Evolutionary conservation across 805 yeast species (phyloP), one percentile per base, ranked within the genome.

Genomic region (Metschnikowia baotianmanensis): DNA sequence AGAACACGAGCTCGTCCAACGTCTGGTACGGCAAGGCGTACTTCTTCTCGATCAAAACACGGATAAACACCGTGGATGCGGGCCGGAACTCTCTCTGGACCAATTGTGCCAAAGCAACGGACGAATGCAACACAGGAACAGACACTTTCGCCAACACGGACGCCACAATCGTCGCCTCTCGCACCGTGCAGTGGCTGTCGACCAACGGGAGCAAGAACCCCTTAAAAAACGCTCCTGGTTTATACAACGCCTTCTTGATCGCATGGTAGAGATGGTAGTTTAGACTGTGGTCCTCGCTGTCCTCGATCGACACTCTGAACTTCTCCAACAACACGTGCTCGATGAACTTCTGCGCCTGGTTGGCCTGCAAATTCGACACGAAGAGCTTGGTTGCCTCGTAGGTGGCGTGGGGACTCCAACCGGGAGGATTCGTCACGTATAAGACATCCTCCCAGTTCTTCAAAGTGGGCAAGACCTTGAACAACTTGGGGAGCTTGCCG

Each of bases 11-110:
- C 50, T 89, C 95, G 61, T 93, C 99, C 47, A 93, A 78, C 1
- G 96, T 93, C 69, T 91, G 96, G 63, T 90, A 91, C 24, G 99
- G 99, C 45, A 93, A 72, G 1, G 99, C 98, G 58, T 93, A 93
- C 63, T 87, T 90, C 70, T 93, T 93, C 61, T 95, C 98, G 28
- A 93, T 71, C 45, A 93, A 72, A 5, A 88, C 86, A 63, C 93
- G 79, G 45, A 93, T 89, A 65, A 93, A 90, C 4, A 90, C 88
- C 5, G 96, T 85, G 13, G 86, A 80, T 5, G 98, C 87, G 25
- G 97, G 96, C 6, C 81, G 74, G 63, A 86, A 91, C 18, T 89
- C 95, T 52, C 89, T 85, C 44, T 67, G 71, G 26, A 89, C 70
- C 36, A 93, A 72, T 63, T 90, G 86, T 49, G 93, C 77, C 50